A percentile compares a stretch with the other conserved stretches of the same genome.
Conservation (phyloP, 306 rosid genomes). For the Hippophae tibetana region DNA sequence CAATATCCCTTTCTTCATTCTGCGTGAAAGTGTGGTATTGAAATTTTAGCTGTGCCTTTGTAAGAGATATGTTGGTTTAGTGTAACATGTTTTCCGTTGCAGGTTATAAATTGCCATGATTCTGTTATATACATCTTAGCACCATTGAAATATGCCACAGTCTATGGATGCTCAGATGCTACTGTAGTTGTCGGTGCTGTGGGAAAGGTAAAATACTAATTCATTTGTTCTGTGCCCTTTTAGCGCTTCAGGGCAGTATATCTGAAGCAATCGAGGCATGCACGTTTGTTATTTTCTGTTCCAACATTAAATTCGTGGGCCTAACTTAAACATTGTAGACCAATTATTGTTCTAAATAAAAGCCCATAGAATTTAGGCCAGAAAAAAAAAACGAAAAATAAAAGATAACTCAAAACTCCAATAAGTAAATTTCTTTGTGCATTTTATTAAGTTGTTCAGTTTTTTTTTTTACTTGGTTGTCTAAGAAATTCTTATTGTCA, state of each 20-base stretch:
- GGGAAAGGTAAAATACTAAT: conserved; percentile 69
- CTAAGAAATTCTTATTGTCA: too few relatives aligned
- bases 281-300: too few relatives aligned
- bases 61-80: background rate
- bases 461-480: too few relatives aligned
- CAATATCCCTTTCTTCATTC: conserved; percentile 1
- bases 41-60: background rate
- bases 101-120: conserved; percentile 93
- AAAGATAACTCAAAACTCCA: too few relatives aligned
- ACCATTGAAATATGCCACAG: conserved; percentile 83
- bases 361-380: too few relatives aligned
- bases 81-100: conserved; percentile 23
- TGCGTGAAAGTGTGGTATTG: background rate
- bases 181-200: conserved; percentile 94
- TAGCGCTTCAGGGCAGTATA: background rate
- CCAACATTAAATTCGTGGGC: too few relatives aligned
- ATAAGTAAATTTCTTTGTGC: too few relatives aligned
- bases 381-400: too few relatives aligned
- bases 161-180: conserved; percentile 95
- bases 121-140: conserved; percentile 73
- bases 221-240: conserved; percentile 7
- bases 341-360: too few relatives aligned
- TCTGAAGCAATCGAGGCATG: background rate
- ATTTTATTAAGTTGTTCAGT: too few relatives aligned
- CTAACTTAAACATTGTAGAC: too few relatives aligned